Evolutionary conservation across 768 basidiomycete genomes (phyloP).

Genomic region (Serpula lacrymans): DNA sequence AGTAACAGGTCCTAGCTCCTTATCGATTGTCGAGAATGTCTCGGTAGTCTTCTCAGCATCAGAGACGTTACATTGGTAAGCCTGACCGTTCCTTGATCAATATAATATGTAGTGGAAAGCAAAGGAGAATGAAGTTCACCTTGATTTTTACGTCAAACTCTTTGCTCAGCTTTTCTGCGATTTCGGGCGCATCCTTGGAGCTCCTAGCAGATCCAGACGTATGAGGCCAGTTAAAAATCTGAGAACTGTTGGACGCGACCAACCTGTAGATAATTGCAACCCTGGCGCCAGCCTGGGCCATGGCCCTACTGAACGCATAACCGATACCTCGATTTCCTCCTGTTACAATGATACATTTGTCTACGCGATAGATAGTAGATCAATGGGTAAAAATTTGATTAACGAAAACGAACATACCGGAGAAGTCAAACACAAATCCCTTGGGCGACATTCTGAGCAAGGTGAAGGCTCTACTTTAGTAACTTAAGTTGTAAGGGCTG

Average conservation of each 20-base stretch:
- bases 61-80: conserved; percentile 61
- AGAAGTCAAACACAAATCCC: conserved; percentile 21
- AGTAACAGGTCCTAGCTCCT: conserved; percentile 44
- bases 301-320: conserved; percentile 46
- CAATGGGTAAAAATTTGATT: too few relatives aligned
- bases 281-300: conserved; percentile 52
- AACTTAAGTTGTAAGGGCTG: too few relatives aligned
- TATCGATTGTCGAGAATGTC: conserved; percentile 45
- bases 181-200: conserved; percentile 44
- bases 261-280: conserved; percentile 64
- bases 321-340: conserved; percentile 66
- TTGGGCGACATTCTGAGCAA: conserved; percentile 11
- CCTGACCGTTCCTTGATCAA: too few relatives aligned
- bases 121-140: too few relatives aligned
- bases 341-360: conserved; percentile 52
- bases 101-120: too few relatives aligned
- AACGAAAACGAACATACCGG: conserved; percentile 18
- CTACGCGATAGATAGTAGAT: conserved; percentile 16
- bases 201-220: conserved; percentile 27
- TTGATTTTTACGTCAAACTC: conserved; percentile 42
- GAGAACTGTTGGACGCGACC: not conserved
- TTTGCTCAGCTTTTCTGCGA: conserved; percentile 44
- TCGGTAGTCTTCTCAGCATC: conserved; percentile 39
- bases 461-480: too few relatives aligned
- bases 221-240: not conserved